phyloP scores from a whole-genome alignment of 2,329 filamentous ascomycete species.

The Hypoxylon sp. region DNA sequence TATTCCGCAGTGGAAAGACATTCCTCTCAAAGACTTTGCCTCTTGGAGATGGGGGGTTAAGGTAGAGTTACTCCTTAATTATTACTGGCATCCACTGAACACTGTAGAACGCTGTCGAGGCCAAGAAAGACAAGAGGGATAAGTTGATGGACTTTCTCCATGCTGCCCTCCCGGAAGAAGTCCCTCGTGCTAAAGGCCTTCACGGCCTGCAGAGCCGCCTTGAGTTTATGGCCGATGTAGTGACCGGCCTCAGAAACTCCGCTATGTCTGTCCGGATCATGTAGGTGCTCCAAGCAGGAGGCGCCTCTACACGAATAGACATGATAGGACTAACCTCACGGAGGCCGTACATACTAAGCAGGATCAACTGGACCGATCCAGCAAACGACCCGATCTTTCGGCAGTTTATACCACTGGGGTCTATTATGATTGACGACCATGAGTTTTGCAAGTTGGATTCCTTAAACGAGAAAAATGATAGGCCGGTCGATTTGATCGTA shows the following conservation, averaged over 20 bases:
- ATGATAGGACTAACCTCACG: neutral
- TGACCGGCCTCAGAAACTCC: constrained; percentile 64
- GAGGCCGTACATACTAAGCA: constrained; percentile 69
- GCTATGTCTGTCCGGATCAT: constrained; percentile 73
- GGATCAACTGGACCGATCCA: constrained; percentile 70
- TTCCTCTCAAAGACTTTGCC: constrained; percentile 40
- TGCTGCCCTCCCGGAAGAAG: constrained; percentile 62
- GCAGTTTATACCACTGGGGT: constrained; percentile 71
- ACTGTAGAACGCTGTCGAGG: constrained; percentile 64
- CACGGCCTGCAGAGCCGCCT: constrained; percentile 60
- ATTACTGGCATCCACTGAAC: neutral
- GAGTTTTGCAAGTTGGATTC: constrained; percentile 68
- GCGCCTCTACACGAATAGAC: neutral
- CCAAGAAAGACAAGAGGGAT: constrained; percentile 57
- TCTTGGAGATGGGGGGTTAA: constrained; percentile 47
- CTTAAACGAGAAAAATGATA: constrained; percentile 68
- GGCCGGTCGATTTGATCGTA: constrained; percentile 68
- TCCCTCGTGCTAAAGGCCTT: constrained; percentile 57
- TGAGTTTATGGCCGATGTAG: constrained; percentile 67
- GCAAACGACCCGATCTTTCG: constrained; percentile 70
- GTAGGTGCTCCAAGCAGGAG: constrained; percentile 49
- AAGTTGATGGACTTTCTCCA: constrained; percentile 65
- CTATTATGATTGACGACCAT: constrained; percentile 67
- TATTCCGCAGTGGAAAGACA: constrained; percentile 37
- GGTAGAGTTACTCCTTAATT: constrained; percentile 23